Evolutionary conservation across 345 rosid genomes (phyloP).

Genomic region (Syzygium oleosum): DNA sequence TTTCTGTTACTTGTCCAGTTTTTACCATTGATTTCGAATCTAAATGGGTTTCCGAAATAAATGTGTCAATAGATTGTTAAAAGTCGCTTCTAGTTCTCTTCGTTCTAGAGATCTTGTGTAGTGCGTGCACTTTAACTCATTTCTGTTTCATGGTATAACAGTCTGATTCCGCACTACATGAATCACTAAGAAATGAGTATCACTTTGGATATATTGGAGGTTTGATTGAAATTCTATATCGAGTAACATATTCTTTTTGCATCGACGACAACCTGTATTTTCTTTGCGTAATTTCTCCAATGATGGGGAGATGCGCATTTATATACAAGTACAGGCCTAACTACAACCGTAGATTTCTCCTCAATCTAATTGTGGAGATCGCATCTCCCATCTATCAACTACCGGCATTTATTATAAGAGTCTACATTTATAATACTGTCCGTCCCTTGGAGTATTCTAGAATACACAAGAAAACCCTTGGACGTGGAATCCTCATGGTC

Average conservation of each 20-base stretch:
- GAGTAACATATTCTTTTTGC: not conserved
- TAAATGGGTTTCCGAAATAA: too few relatives aligned
- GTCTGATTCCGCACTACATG: not conserved
- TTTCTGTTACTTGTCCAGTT: not conserved
- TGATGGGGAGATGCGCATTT: too few relatives aligned
- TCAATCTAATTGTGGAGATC: not conserved
- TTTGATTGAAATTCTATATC: not conserved
- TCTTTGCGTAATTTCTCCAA: not conserved
- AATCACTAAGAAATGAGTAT: not conserved
- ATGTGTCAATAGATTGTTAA: too few relatives aligned
- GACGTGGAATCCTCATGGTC: not conserved
- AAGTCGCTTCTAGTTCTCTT: too few relatives aligned
- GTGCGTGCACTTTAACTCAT: not conserved
- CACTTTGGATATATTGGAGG: not conserved
- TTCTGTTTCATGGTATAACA: not conserved
- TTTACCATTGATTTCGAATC: not conserved
- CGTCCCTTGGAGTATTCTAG: fast-evolving
- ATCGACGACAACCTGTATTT: not conserved
- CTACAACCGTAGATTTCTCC: fast-evolving
- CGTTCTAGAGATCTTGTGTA: not conserved
- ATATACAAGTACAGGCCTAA: not conserved
- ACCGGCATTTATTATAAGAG: not conserved
- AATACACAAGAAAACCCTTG: too few relatives aligned
- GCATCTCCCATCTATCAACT: not conserved
- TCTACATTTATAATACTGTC: too few relatives aligned